A percentile compares a stretch with the other conserved stretches of the same genome.
These are phyloP conservation scores for Oropetium thomaeum DNA, from an alignment of 176 grass and related monocot genomes.

Conservation along the genomic window DNA sequence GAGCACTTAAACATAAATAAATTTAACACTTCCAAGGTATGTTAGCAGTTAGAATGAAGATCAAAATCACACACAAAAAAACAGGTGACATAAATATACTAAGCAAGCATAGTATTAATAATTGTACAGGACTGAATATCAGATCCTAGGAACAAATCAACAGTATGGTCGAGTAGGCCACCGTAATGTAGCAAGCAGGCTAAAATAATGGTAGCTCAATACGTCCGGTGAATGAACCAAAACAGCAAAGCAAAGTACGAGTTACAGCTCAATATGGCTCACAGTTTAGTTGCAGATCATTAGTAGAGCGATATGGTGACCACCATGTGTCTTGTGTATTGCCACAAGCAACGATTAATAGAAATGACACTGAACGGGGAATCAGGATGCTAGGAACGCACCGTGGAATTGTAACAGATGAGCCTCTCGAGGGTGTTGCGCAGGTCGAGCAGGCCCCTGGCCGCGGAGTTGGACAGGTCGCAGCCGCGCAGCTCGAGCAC, in stretches of 20 bases:
- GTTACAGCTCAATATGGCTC: slow-evolving; percentile 3
- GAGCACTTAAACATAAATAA: not conserved
- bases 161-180: slow-evolving; percentile 15
- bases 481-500: slow-evolving; percentile 75
- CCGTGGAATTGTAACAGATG: slow-evolving; percentile 83
- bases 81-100: slow-evolving; percentile 26
- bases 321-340: not conserved
- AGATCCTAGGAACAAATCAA: slow-evolving; percentile 36
- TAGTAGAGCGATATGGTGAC: not conserved
- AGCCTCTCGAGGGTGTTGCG: slow-evolving; percentile 81
- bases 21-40: not conserved
- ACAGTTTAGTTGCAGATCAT: slow-evolving; percentile 12
- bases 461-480: slow-evolving; percentile 72
- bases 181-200: not conserved
- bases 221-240: slow-evolving; percentile 24
- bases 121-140: not conserved
- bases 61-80: not conserved
- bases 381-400: slow-evolving; percentile 18
- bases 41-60: not conserved
- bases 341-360: not conserved
- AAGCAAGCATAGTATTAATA: not conserved
- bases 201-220: not conserved
- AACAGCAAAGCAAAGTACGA: slow-evolving; percentile 21
- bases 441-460: slow-evolving; percentile 78
- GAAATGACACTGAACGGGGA: not conserved